Evolutionary conservation across 306 rosid genomes (phyloP).

Genomic region (Trichosanthes truncata): DNA sequence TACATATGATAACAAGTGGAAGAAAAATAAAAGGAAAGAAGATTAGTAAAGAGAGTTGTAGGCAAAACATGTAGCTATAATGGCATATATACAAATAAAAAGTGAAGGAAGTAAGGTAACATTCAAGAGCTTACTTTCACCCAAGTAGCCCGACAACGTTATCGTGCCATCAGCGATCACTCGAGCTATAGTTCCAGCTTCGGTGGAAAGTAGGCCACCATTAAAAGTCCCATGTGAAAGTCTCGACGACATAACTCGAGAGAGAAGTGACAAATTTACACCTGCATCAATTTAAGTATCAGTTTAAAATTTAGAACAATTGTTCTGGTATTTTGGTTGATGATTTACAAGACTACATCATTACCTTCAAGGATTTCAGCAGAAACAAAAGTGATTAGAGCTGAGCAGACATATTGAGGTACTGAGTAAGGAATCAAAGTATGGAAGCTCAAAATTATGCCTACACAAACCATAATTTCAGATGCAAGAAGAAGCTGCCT

Average conservation of each 20-base stretch:
- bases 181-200: conserved; percentile 87
- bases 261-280: conserved; percentile 74
- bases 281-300: conserved; percentile 24
- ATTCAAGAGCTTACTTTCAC: conserved; percentile 52
- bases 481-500: conserved; percentile 78
- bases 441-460: conserved; percentile 68
- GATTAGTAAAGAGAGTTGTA: conserved; percentile 72
- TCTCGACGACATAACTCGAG: conserved; percentile 75
- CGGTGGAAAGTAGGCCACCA: conserved; percentile 76
- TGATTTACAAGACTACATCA: not conserved
- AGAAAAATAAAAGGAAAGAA: not conserved
- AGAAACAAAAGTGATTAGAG: conserved; percentile 66
- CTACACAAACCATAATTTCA: conserved; percentile 70
- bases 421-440: conserved; percentile 45
- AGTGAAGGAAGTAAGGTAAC: conserved; percentile 63
- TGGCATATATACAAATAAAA: conserved; percentile 53
- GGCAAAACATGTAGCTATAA: conserved; percentile 59
- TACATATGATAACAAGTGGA: not conserved
- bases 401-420: conserved; percentile 78
- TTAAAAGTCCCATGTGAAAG: conserved; percentile 75
- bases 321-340: not conserved
- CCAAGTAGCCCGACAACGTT: conserved; percentile 58
- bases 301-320: not conserved
- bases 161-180: conserved; percentile 81
- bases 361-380: conserved; percentile 90